Evolutionary conservation across 1,139 yeast genomes (phyloP).

Genomic region (Candida tunisiensis): DNA sequence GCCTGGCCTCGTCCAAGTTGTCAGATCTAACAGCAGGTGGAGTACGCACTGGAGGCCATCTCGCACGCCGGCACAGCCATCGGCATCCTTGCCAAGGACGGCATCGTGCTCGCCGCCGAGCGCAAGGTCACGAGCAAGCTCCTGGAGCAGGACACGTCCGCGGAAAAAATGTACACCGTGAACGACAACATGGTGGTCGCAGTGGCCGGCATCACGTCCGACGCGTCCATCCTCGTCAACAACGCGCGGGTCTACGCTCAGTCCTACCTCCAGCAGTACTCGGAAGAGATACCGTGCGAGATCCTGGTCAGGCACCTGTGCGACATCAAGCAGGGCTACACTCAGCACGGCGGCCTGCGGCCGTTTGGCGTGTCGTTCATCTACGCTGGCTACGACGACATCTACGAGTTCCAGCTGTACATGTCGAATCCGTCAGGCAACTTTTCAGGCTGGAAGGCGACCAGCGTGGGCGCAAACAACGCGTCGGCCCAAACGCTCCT

Average conservation of each 20-base stretch:
- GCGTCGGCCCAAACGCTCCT: conserved; percentile 91
- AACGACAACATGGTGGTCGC: conserved; percentile 81
- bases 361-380: conserved; percentile 97
- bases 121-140: conserved; percentile 85
- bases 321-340: conserved; percentile 93
- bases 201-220: conserved; percentile 97
- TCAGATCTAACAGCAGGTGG: conserved; percentile 31
- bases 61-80: conserved; percentile 97
- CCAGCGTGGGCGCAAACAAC: conserved; percentile 91
- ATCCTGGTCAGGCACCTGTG: conserved; percentile 76
- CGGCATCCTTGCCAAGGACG: conserved; percentile 83
- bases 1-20: not conserved
- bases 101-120: conserved; percentile 93
- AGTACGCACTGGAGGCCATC: conserved; percentile 94
- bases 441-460: conserved; percentile 97
- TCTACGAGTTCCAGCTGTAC: conserved; percentile 80
- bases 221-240: conserved; percentile 82
- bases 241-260: conserved; percentile 82
- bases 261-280: conserved; percentile 64
- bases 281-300: conserved; percentile 87
- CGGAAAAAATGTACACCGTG: conserved; percentile 80
- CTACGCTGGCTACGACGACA: conserved; percentile 89
- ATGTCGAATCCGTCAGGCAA: conserved; percentile 97
- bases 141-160: conserved; percentile 83
- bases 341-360: conserved; percentile 96